phyloP scores from a whole-genome alignment of 495 filamentous ascomycete genomes.

The Aspergillus avenaceus region DNA sequence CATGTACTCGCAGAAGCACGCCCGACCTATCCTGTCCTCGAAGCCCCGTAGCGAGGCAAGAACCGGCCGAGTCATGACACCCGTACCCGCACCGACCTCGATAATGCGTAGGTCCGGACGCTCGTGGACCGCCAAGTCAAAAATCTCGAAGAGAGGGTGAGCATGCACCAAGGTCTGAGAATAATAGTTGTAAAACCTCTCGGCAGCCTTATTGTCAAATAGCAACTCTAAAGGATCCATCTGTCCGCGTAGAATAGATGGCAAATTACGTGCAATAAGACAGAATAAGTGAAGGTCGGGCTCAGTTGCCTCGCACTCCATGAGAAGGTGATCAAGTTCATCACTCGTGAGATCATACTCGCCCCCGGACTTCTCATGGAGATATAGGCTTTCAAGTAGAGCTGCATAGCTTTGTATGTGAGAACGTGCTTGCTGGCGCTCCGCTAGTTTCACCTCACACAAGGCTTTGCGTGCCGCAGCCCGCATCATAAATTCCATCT shows the following conservation, averaged over 20 bases:
- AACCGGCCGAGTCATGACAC: neutral
- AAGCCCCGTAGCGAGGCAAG: neutral
- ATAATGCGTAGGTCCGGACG: neutral
- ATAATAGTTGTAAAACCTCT: neutral
- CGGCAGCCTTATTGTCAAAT: neutral
- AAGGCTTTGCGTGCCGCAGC: too few relatives aligned
- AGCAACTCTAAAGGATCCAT: neutral
- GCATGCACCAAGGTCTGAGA: neutral
- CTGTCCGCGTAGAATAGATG: neutral
- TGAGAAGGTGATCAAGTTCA: too few relatives aligned
- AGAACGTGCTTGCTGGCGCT: too few relatives aligned
- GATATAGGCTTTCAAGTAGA: too few relatives aligned
- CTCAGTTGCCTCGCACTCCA: too few relatives aligned
- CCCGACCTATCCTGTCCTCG: neutral
- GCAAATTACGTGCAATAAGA: neutral
- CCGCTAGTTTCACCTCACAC: too few relatives aligned
- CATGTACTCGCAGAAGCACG: neutral
- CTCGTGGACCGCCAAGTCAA: neutral
- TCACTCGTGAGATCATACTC: too few relatives aligned
- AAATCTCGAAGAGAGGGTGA: neutral
- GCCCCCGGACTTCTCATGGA: too few relatives aligned
- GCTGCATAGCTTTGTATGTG: too few relatives aligned
- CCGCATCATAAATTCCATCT: too few relatives aligned
- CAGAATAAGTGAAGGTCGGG: too few relatives aligned
- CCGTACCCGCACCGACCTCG: constrained; percentile 4